phyloP scores from a whole-genome alignment of 2,329 filamentous ascomycete genomes.

The Aspergillus fructus region DNA sequence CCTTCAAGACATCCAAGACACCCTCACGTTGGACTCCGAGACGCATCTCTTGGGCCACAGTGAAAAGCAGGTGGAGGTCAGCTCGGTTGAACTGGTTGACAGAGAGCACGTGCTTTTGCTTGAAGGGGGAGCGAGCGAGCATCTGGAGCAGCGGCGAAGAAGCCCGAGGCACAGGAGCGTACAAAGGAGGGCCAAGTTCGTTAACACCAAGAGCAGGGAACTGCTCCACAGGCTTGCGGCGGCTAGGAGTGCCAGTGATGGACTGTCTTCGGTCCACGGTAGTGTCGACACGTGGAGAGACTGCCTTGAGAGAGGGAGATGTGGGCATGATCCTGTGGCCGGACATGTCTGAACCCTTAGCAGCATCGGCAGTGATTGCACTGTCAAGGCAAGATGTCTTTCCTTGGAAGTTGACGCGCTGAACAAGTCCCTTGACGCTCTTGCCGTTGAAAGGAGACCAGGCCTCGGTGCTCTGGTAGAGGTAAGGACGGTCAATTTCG shows the following conservation, averaged over 20 bases:
- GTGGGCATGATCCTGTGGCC: constrained; percentile 54
- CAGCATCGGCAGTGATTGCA: constrained; percentile 55
- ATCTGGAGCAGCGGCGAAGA: constrained; percentile 66
- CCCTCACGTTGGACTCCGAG: constrained; percentile 90
- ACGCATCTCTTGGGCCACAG: constrained; percentile 96
- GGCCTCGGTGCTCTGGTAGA: constrained; percentile 50
- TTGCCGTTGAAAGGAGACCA: constrained; percentile 75
- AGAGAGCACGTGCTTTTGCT: constrained; percentile 83
- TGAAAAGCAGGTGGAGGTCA: constrained; percentile 91
- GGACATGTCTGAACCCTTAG: constrained; percentile 74
- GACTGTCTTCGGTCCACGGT: constrained; percentile 39
- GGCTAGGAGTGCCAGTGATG: constrained; percentile 38
- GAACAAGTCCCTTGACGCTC: constrained; percentile 66
- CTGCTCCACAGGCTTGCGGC: constrained; percentile 31
- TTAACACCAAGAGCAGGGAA: constrained; percentile 26
- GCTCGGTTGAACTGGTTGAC: constrained; percentile 85
- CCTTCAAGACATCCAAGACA: constrained; percentile 80
- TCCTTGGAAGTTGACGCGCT: constrained; percentile 73
- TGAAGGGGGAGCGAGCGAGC: constrained; percentile 79
- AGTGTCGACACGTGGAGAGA: constrained; percentile 43
- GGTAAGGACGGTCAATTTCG: constrained; percentile 71
- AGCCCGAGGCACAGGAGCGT: constrained; percentile 52
- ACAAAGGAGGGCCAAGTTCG: constrained; percentile 43
- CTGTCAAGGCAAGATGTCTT: constrained; percentile 75
- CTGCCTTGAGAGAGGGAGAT: constrained; percentile 58